Percentiles rank a stretch among this genome's conserved stretches.
phyloP scores from a whole-genome alignment of 331 rosid species.

The Stylosanthes scabra region DNA sequence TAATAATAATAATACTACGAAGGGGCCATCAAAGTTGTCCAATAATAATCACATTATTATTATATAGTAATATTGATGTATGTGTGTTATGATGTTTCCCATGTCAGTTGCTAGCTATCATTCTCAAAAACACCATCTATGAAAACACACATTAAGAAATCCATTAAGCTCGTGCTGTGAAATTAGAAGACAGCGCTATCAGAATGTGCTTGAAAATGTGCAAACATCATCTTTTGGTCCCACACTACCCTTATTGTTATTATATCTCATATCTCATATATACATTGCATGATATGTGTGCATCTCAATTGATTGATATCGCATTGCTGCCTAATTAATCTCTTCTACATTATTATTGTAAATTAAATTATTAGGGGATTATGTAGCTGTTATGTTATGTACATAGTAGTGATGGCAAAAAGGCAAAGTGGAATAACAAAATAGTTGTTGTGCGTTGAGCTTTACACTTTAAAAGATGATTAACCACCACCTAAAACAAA shows the following conservation, averaged over 20 bases:
- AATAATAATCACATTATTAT: not conserved
- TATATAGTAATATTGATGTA: conserved; percentile 4
- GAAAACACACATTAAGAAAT: conserved; percentile 19
- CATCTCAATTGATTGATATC: conserved; percentile 29
- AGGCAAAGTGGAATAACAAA: conserved; percentile 24
- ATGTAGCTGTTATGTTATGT: no score
- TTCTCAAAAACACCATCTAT: not conserved
- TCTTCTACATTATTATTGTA: no score
- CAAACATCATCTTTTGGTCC: conserved; percentile 43
- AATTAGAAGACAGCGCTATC: conserved; percentile 23
- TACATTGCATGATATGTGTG: conserved; percentile 29
- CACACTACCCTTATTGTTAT: not conserved
- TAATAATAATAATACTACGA: no score
- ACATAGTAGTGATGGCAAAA: conserved; percentile 17
- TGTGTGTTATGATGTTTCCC: conserved; percentile 1
- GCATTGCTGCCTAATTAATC: no score
- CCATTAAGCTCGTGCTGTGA: conserved; percentile 27
- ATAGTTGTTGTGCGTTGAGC: not conserved
- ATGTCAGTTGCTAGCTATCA: conserved; percentile 11
- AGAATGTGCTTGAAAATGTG: conserved; percentile 42
- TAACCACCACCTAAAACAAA: conserved; percentile 32
- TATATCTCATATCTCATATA: no score
- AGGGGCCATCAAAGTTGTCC: conserved; percentile 17
- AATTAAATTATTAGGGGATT: no score
- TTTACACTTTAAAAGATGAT: conserved; percentile 33